Evolutionary conservation across 2,329 filamentous ascomycete genomes (phyloP), one percentile per base, ranked within the genome.

Genomic region (Fusarium haematococcum): DNA sequence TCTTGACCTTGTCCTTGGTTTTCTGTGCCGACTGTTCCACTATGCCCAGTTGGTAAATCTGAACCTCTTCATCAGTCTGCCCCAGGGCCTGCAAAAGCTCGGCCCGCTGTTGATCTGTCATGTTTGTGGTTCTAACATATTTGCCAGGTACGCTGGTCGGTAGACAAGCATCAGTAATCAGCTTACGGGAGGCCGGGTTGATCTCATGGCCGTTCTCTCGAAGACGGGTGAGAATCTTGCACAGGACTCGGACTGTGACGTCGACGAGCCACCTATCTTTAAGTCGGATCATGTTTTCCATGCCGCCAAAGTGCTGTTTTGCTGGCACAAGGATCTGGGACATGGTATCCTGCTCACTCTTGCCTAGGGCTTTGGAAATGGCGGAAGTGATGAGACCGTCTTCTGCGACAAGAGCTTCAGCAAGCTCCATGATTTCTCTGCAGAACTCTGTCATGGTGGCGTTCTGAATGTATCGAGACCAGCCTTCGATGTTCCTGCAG

Each of bases 371-470:
- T 25, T 80, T 81, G 11, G 94, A 80, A 37, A 80, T 81, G 14
- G 94, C 93, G 54, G 92, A 93, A 3, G 94, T 91, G 72, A 99
- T 91, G 68, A 98, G 89, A 60, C 91, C 92, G 81, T 97, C 97
- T 77, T 98, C 92, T 45, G 94, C 92, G 79, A 98, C 94, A 2
- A 98, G 88, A 39, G 90, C 89, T 79, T 97, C 94, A 1, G 96
- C 95, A 79, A 98, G 94, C 78, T 98, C 95, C 90, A 99, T 99
- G 16, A 94, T 94, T 80, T 98, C 95, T 75, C 97, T 92, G 80
- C 95, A 98, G 79, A 98, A 98, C 67, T 98, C 92, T 78, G 95
- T 92, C 94, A 99, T 95, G 63, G 90, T 87, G 23, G 87, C 84
- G 80, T 95, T 97, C 60, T 96, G 92, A 68, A 94, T 91, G 5